A percentile compares a stretch with the other conserved stretches of the same genome.
These are phyloP conservation scores for Fusarium domesticum DNA, from an alignment of 2,329 filamentous ascomycete genomes.

Conservation along the genomic window DNA sequence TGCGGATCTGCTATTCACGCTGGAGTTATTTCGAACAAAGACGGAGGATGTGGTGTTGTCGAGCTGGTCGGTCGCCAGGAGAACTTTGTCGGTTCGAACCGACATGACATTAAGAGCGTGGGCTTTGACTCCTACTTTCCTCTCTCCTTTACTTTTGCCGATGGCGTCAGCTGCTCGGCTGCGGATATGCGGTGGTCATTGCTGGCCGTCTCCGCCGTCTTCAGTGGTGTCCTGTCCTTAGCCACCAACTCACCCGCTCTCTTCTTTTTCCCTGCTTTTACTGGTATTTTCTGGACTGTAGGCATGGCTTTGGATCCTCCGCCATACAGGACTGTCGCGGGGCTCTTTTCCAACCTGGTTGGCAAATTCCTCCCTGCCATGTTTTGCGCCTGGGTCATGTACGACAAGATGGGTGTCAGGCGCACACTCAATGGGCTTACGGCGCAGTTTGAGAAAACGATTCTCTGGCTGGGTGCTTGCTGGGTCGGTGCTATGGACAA, in stretches of 20 bases:
- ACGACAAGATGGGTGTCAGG: slow-evolving; percentile 73
- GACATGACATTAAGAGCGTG: slow-evolving; percentile 73
- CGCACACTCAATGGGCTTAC: slow-evolving; percentile 69
- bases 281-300: slow-evolving; percentile 83
- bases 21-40: slow-evolving; percentile 67
- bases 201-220: slow-evolving; percentile 75
- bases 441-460: slow-evolving; percentile 83
- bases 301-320: slow-evolving; percentile 88
- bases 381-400: slow-evolving; percentile 85
- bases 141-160: slow-evolving; percentile 74
- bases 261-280: slow-evolving; percentile 83
- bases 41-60: slow-evolving; percentile 80
- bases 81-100: slow-evolving; percentile 60
- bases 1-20: slow-evolving; percentile 83
- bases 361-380: slow-evolving; percentile 83
- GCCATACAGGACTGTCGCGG: slow-evolving; percentile 61
- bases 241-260: slow-evolving; percentile 75
- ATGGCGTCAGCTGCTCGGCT: slow-evolving; percentile 63
- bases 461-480: slow-evolving; percentile 84
- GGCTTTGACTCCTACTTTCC: slow-evolving; percentile 88
- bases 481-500: slow-evolving; percentile 93
- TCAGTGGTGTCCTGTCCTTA: slow-evolving; percentile 73
- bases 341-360: slow-evolving; percentile 72
- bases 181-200: slow-evolving; percentile 81
- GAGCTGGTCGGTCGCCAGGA: slow-evolving; percentile 66